A percentile compares a stretch with the other conserved stretches of the same genome.
Conservation (phyloP, 768 basidiomycete genomes). For the Hebeloma cylindrosporum region DNA sequence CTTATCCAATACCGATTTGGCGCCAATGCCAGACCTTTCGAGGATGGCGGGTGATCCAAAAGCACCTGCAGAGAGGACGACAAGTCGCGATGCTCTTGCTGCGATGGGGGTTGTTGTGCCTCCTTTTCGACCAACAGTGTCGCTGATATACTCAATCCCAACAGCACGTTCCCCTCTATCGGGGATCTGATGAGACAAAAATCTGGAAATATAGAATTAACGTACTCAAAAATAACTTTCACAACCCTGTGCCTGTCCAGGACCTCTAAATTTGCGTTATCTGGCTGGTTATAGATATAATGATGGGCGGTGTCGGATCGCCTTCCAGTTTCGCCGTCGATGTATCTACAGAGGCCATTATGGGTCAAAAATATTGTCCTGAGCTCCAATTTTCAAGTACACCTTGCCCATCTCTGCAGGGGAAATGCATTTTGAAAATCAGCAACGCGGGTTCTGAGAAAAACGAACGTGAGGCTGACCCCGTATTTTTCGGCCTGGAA, state of each 20-base stretch:
- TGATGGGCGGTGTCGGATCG: conserved; percentile 58
- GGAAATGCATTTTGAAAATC: too few species aligned
- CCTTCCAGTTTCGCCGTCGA: conserved; percentile 48
- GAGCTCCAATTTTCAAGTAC: conserved; percentile 8
- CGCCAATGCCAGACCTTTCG: conserved; percentile 63
- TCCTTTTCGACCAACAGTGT: conserved; percentile 25
- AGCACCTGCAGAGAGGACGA: conserved; percentile 52
- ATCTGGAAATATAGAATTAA: not conserved
- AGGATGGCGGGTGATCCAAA: conserved; percentile 58
- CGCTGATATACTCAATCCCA: conserved; percentile 53
- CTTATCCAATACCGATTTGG: conserved; percentile 42
- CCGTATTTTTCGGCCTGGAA: conserved; percentile 37
- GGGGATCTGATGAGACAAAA: not conserved
- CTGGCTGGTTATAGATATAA: conserved; percentile 48
- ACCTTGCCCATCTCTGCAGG: conserved; percentile 53
- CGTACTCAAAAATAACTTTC: conserved; percentile 51
- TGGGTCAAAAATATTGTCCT: not conserved
- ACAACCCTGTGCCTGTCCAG: conserved; percentile 42
- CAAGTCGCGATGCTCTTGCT: conserved; percentile 42
- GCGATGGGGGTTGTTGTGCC: conserved; percentile 16
- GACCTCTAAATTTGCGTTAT: conserved; percentile 43
- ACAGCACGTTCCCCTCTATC: conserved; percentile 41
- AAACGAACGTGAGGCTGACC: too few species aligned
- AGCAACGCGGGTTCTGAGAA: too few species aligned
- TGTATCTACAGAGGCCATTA: conserved; percentile 36